Evolutionary conservation across 441 rosid genomes (phyloP).

Genomic region (Erysimum cheiri): DNA sequence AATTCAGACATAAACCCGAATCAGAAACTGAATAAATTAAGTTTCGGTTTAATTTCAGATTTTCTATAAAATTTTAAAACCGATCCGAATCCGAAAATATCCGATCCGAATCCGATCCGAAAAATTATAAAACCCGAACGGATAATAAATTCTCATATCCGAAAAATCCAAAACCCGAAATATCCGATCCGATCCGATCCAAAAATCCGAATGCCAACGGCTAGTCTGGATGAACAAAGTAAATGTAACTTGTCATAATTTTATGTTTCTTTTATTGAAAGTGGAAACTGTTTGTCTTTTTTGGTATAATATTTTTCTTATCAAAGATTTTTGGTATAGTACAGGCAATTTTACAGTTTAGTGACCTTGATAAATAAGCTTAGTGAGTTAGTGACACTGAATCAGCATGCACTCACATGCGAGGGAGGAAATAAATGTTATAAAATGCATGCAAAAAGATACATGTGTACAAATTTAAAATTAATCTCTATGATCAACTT

Average conservation of each 20-base stretch:
- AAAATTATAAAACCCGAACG: too few relatives aligned
- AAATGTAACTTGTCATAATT: not conserved
- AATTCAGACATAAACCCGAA: too few relatives aligned
- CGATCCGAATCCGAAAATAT: too few relatives aligned
- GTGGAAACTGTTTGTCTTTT: slow-evolving; percentile 8
- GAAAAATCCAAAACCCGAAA: too few relatives aligned
- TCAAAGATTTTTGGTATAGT: not conserved
- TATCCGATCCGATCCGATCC: too few relatives aligned
- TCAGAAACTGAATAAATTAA: too few relatives aligned
- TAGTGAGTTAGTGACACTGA: slow-evolving; percentile 29
- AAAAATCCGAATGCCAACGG: too few relatives aligned
- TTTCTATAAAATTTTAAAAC: too few relatives aligned
- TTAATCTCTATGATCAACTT: slow-evolving; percentile 14
- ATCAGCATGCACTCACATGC: slow-evolving; percentile 33
- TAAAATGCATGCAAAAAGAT: slow-evolving; percentile 20
- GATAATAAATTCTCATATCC: too few relatives aligned
- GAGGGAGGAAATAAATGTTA: slow-evolving; percentile 20
- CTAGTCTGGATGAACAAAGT: not conserved
- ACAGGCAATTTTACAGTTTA: not conserved
- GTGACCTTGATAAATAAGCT: not conserved
- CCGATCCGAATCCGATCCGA: too few relatives aligned
- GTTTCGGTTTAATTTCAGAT: too few relatives aligned
- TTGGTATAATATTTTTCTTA: not conserved
- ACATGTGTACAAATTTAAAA: too few relatives aligned
- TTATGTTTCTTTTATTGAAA: not conserved